phyloP scores from a whole-genome alignment of 768 basidiomycete species.

The Leccinum disarticulatum region DNA sequence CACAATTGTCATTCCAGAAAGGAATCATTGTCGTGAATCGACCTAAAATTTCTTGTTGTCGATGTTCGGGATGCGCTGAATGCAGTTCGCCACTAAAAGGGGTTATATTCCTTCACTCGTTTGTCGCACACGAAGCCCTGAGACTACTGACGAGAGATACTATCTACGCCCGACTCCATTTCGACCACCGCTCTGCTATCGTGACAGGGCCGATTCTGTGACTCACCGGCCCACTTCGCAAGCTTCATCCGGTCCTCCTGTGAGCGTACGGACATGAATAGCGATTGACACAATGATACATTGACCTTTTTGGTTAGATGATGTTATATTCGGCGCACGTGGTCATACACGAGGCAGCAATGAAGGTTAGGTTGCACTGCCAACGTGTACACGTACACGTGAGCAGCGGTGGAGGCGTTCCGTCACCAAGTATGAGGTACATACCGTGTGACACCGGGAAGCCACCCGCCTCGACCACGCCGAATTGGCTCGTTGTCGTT shows the following conservation, averaged over 20 bases:
- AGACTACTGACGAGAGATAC: not conserved
- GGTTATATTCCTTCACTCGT: constrained; percentile 5
- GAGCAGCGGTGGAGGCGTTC: not conserved
- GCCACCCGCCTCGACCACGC: constrained; percentile 23
- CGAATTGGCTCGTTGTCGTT: not conserved
- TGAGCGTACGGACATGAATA: not conserved
- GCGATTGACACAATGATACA: not conserved
- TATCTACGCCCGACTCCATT: not conserved
- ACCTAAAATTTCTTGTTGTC: not conserved
- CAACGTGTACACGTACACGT: not conserved
- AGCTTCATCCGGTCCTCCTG: not conserved
- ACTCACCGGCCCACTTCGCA: not conserved
- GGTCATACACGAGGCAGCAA: not conserved
- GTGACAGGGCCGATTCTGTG: not conserved
- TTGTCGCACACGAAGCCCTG: not conserved
- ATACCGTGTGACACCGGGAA: not conserved
- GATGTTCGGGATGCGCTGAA: not conserved
- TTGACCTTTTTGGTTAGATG: not conserved
- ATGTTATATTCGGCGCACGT: not conserved
- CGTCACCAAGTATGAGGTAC: not conserved
- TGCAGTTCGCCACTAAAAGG: not conserved
- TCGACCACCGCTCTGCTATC: constrained; percentile 1
- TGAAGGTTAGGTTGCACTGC: not conserved
- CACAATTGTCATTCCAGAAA: not conserved
- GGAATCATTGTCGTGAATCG: not conserved